Evolutionary conservation across 805 yeast species (phyloP).

Genomic region (Tetrapisispora nanseiensis): DNA sequence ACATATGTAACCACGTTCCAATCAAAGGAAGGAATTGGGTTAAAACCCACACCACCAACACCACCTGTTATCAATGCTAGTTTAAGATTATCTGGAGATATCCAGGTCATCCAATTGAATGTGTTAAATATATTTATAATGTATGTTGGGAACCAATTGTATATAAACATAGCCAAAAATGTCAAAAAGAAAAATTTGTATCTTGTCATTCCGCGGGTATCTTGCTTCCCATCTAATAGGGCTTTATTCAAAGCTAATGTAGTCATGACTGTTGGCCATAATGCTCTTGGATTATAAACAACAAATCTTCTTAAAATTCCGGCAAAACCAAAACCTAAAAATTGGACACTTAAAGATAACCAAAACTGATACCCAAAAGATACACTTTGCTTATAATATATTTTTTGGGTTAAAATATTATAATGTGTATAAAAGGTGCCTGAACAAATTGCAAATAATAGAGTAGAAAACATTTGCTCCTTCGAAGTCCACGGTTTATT

Average conservation of each 20-base stretch:
- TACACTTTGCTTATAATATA: constrained; percentile 26
- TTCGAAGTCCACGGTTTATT: constrained; percentile 52
- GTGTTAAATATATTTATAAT: constrained; percentile 34
- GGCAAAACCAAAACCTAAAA: constrained; percentile 59
- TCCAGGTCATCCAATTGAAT: constrained; percentile 53
- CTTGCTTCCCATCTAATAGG: constrained; percentile 28
- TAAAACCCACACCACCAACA: constrained; percentile 39
- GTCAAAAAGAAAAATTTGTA: constrained; percentile 30
- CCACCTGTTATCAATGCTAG: constrained; percentile 43
- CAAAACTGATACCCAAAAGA: constrained; percentile 44
- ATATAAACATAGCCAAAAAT: constrained; percentile 30
- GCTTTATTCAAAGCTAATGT: constrained; percentile 41
- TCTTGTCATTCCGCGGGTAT: constrained; percentile 30
- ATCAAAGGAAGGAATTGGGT: constrained; percentile 46
- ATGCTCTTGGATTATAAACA: constrained; percentile 40
- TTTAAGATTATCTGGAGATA: constrained; percentile 39
- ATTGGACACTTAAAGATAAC: constrained; percentile 46
- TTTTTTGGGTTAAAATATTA: constrained; percentile 30
- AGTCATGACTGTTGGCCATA: constrained; percentile 48
- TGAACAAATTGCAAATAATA: constrained; percentile 33
- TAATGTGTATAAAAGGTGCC: constrained; percentile 30
- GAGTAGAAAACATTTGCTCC: constrained; percentile 57
- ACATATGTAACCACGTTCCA: constrained; percentile 35
- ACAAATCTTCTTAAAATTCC: constrained; percentile 51
- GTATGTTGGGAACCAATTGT: constrained; percentile 39